Evolutionary conservation across 1,284 basidiomycete genomes (phyloP), one percentile per base, ranked within the genome.

Genomic region (Limonomyces culmigenus): DNA sequence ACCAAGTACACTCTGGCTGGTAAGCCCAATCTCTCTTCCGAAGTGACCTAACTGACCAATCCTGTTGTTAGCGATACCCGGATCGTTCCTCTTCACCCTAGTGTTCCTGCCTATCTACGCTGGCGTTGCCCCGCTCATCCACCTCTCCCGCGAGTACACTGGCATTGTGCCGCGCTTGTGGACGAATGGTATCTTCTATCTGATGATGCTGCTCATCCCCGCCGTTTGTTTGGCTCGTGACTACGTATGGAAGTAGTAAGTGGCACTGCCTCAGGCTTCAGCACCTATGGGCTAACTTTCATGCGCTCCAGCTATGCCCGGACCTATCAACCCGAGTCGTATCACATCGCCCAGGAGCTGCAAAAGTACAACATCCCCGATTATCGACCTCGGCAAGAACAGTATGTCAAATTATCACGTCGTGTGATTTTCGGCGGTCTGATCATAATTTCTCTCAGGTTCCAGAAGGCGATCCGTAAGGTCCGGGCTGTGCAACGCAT

Each of bases 351-450:
- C 0, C 93, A 98, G 52, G 95, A 98, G 56, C 62, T 87, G 14
- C 88, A 92, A 58, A 96, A 96, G 60, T 96, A 95, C 63, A 95
- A 96, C 53, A 78, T 96, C 42, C 89, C 91, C 6, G 95, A 99
- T 52, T 96, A 97, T 53, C 67, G 95, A 31, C 95, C 95, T 2
- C 69, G 93, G 39, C 93, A 97, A 60, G 93, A 95, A 56, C 93
- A 98, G 76, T 87, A 49, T 50, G 81, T 72, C 8, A n/a, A 6
- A 5, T 33, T 21, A 27, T 27, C n/a, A 27, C n/a, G 23, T n/a
- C n/a, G n/a, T 8, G n/a, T 27, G 23, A 8, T 8, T n/a, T 27
- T 27, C n/a, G 8, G n/a, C 23, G 8, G n/a, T 8, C 23, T 27
- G 8, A 27, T 8, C 23, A 27, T 27, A n/a, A n/a, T n/a, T 8